A percentile compares a stretch with the other conserved stretches of the same genome.
These are phyloP conservation scores for Phytomonas francai DNA, from an alignment of 208 protist species.

Conservation along the genomic window DNA sequence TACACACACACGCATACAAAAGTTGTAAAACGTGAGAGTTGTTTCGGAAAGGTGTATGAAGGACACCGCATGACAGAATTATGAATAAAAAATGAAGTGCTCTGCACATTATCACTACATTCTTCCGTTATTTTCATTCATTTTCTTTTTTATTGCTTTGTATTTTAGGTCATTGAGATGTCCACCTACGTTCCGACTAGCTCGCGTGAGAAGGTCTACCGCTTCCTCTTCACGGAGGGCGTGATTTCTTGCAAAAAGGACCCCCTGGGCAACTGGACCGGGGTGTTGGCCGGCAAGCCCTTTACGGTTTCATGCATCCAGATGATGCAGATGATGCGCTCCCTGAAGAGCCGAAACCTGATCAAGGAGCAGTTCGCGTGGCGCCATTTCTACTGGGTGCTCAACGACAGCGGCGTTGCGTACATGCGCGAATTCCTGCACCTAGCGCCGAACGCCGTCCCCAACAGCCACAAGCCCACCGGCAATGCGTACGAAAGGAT, in stretches of 20 bases:
- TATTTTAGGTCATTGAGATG: conserved; percentile 28
- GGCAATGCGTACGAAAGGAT: conserved; percentile 42
- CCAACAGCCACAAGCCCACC: conserved; percentile 87
- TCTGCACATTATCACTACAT: not conserved
- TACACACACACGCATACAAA: conserved; percentile 12
- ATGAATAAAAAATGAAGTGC: not conserved
- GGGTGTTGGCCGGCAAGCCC: conserved; percentile 65
- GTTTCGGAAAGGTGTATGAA: not conserved
- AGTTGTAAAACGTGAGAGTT: not conserved
- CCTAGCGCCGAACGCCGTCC: conserved; percentile 79
- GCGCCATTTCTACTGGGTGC: conserved; percentile 93
- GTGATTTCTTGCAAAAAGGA: conserved; percentile 90
- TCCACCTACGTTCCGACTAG: conserved; percentile 79
- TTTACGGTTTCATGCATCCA: conserved; percentile 75
- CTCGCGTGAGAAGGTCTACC: conserved; percentile 84
- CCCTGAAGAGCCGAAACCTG: conserved; percentile 84
- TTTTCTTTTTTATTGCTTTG: conserved; percentile 12
- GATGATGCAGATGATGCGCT: conserved; percentile 88
- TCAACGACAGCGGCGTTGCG: conserved; percentile 89
- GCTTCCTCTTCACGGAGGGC: conserved; percentile 90
- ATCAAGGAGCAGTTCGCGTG: conserved; percentile 93
- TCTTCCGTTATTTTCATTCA: conserved; percentile 1
- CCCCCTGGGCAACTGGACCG: conserved; percentile 79
- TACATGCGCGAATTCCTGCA: conserved; percentile 92
- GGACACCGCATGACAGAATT: not conserved